Evolutionary conservation across 163 green algal genomes (phyloP), one percentile per base, ranked within the genome.

Genomic region (Chlorella variabilis): DNA sequence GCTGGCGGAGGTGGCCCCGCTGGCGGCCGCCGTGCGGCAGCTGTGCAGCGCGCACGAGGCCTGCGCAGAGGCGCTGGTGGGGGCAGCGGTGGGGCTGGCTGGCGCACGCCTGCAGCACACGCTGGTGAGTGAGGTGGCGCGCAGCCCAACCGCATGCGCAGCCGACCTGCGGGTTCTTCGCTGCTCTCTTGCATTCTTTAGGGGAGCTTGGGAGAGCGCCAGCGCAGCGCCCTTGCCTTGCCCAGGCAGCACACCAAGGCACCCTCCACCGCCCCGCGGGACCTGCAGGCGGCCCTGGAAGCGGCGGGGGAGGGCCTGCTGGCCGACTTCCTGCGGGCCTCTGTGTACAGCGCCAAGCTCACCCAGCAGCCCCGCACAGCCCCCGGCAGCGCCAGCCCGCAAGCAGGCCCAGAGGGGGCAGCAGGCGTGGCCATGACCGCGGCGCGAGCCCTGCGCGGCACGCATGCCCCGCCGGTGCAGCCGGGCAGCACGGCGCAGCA

Each of bases 81-180:
- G 20, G 17, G 45, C 69, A 21, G 45, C 45, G 15, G 29, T 34
- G 2, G 29, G 17, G 29, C 45, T 77, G 45, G 2, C 45, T 0
- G 31, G 29, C 31, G 17, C 7, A 9, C 45, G 69, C 17, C 31
- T 77, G 69, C 69, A 77, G 69, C 29, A 63, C 25, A 5, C 65
- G 45, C 69, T 77, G 69, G 69, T 77, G 45, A 77, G 69, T 8
- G 21, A n/a, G n/a, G n/a, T n/a, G n/a, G n/a, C n/a, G n/a, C n/a
- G n/a, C n/a, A n/a, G n/a, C n/a, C n/a, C n/a, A n/a, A n/a, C n/a
- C n/a, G n/a, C n/a, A n/a, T n/a, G n/a, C n/a, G n/a, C n/a, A n/a
- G n/a, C n/a, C n/a, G n/a, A n/a, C 54, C 54, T n/a, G 54, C 54
- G 15, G 54, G 15, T 62, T 62, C 5, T n/a, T n/a, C n/a, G n/a